These are phyloP conservation scores for Barnettozyma hawaiiensis DNA, from an alignment of 1,139 yeast genomes.

Conservation along the genomic window DNA sequence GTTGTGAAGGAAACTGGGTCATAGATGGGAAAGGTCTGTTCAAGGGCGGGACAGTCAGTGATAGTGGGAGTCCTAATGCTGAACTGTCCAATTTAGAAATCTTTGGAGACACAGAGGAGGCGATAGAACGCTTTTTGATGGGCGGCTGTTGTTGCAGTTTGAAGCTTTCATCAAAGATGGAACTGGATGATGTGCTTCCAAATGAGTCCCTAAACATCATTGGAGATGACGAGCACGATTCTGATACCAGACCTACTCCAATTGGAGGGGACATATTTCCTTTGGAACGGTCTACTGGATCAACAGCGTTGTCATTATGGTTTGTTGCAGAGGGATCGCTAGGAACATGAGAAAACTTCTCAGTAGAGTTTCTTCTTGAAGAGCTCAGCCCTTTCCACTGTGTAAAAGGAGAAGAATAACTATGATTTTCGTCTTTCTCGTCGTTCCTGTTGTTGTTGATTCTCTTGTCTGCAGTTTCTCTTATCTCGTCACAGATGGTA, in stretches of 20 bases:
- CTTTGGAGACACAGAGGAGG: conserved; percentile 10
- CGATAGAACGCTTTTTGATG: conserved; percentile 12
- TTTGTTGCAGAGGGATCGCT: not conserved
- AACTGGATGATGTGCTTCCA: not conserved
- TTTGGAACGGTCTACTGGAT: conserved; percentile 8
- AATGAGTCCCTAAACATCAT: conserved; percentile 2
- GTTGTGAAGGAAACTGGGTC: conserved; percentile 29
- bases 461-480: conserved; percentile 53
- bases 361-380: conserved; percentile 1
- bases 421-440: conserved; percentile 8
- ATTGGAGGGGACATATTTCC: conserved; percentile 11
- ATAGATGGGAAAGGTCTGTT: conserved; percentile 34
- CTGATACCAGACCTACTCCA: not conserved
- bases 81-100: conserved; percentile 7
- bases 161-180: conserved; percentile 7
- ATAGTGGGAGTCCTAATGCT: conserved; percentile 14
- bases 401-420: not conserved
- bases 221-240: not conserved
- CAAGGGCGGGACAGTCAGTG: conserved; percentile 33
- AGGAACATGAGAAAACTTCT: not conserved
- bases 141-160: not conserved
- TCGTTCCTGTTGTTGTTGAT: conserved; percentile 20
- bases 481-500: conserved; percentile 51
- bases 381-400: conserved; percentile 21
- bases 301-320: conserved; percentile 2